Evolutionary conservation across 139 green algal species (phyloP), one percentile per base, ranked within the genome.

Genomic region (Chlamydomonas sp.): DNA sequence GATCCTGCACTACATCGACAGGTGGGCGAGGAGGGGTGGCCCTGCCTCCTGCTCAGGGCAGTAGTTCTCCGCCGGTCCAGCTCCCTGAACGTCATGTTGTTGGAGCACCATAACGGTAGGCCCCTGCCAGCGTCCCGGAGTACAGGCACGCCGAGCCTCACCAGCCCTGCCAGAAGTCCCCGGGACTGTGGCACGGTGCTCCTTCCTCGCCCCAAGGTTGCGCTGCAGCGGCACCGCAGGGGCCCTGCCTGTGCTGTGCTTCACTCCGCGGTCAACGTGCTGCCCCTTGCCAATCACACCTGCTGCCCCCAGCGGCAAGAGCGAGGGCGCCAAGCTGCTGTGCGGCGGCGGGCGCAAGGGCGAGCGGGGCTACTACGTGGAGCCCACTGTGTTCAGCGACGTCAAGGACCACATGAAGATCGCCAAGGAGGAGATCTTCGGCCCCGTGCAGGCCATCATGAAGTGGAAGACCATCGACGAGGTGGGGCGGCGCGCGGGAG

Each of bases 301-400:
- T 69, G 17, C 49, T 16, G 4, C 68, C 81, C 5, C 0, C 81
- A 86, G 82, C 72, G 95, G 93, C 60, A 85, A 95, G 90, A 61
- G 89, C 16, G 64, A 95, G 66, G 92, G 94, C 60, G 92, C 91
- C 10, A 82, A 78, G 49, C 81, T 96, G 79, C 77, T 93, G 78
- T 64, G 14, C 18, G 89, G 93, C 58, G 93, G 91, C 59, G 69
- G 69, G 12, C 85, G 78, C 14, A 63, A 17, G 9, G 93, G 93
- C 63, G 57, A 82, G 17, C 91, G 89, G 77, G 95, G 95, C 2
- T 97, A 95, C 89, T 96, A 91, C 84, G 75, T 96, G 5, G 90
- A 97, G 92, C 95, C 95, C 71, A 97, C 95, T 17, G 95, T 97
- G 75, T 97, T 96, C 82, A 89, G 84, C 15, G 91, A 95, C 79